phyloP scores from a whole-genome alignment of 495 filamentous ascomycete genomes.

The Hyaloscypha bicolor region DNA sequence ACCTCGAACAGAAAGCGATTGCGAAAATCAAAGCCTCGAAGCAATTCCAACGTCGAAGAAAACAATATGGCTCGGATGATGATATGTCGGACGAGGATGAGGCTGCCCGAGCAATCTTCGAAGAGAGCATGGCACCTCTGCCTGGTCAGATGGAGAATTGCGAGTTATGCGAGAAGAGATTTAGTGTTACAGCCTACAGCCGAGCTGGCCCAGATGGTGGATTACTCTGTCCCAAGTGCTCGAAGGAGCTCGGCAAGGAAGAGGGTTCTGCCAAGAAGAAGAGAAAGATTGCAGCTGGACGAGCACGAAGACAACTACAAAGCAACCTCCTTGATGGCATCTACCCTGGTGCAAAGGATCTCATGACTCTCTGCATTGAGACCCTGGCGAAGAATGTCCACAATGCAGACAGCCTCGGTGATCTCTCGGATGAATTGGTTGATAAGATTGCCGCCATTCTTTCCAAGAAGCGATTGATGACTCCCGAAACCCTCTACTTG shows the following conservation, averaged over 20 bases:
- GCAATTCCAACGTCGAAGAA: slow-evolving; percentile 54
- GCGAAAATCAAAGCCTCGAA: slow-evolving; percentile 80
- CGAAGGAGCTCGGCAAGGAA: slow-evolving; percentile 70
- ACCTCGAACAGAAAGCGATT: slow-evolving; percentile 52
- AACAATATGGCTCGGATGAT: slow-evolving; percentile 47
- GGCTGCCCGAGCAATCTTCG: slow-evolving; percentile 56
- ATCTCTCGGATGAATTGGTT: slow-evolving; percentile 66
- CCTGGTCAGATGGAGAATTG: slow-evolving; percentile 92
- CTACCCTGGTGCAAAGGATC: slow-evolving; percentile 68
- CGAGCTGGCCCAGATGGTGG: slow-evolving; percentile 81
- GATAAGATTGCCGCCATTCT: slow-evolving; percentile 79
- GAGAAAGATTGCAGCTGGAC: slow-evolving; percentile 44
- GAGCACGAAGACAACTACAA: slow-evolving; percentile 68
- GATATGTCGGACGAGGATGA: slow-evolving; percentile 48
- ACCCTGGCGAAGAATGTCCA: slow-evolving; percentile 81
- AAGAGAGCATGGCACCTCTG: slow-evolving; percentile 60
- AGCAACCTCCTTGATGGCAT: slow-evolving; percentile 79
- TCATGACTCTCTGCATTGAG: slow-evolving; percentile 81
- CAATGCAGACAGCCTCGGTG: slow-evolving; percentile 81
- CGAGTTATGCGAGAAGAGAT: slow-evolving; percentile 80
- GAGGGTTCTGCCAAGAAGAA: slow-evolving; percentile 65
- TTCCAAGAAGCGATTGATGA: slow-evolving; percentile 75
- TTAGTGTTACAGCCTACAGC: slow-evolving; percentile 91
- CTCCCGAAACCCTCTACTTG: slow-evolving; percentile 68
- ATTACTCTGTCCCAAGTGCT: slow-evolving; percentile 81